These are phyloP conservation scores for Trichoderma asperelloides DNA, from an alignment of 495 filamentous ascomycete genomes.

Conservation along the genomic window DNA sequence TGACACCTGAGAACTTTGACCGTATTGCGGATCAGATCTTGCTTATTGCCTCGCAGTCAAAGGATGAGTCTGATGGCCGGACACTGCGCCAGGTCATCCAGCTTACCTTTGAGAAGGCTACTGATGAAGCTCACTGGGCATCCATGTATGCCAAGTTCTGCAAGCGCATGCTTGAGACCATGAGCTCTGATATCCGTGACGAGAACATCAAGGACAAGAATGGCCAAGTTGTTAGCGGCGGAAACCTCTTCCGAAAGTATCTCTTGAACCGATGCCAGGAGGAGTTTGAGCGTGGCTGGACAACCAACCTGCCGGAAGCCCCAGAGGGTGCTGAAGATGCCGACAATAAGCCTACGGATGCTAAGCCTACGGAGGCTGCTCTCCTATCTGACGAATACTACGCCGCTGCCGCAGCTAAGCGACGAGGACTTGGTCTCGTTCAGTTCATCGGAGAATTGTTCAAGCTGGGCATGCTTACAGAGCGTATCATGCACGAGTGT, in stretches of 20 bases:
- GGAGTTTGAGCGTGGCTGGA: conserved; percentile 98
- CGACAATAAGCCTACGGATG: conserved; percentile 52
- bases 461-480: conserved; percentile 96
- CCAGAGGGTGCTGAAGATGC: conserved; percentile 80
- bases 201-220: conserved; percentile 83
- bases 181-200: conserved; percentile 92
- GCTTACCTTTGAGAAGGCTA: conserved; percentile 97
- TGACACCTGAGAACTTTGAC: conserved; percentile 99
- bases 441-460: conserved; percentile 99
- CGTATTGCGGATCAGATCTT: conserved; percentile 91
- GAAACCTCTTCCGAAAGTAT: conserved; percentile 94
- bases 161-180: conserved; percentile 89
- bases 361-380: conserved; percentile 54
- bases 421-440: conserved; percentile 91
- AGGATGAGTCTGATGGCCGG: conserved; percentile 87
- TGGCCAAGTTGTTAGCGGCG: conserved; percentile 80
- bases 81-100: conserved; percentile 97
- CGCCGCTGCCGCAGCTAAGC: conserved; percentile 87
- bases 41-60: conserved; percentile 85
- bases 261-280: conserved; percentile 97
- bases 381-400: conserved; percentile 98
- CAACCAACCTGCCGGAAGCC: conserved; percentile 65
- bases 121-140: conserved; percentile 97
- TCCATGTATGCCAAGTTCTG: conserved; percentile 99
- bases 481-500: conserved; percentile 99